A percentile compares a stretch with the other conserved stretches of the same genome.
Conservation (phyloP, 345 rosid genomes). For the Gossypium longicalyx region DNA sequence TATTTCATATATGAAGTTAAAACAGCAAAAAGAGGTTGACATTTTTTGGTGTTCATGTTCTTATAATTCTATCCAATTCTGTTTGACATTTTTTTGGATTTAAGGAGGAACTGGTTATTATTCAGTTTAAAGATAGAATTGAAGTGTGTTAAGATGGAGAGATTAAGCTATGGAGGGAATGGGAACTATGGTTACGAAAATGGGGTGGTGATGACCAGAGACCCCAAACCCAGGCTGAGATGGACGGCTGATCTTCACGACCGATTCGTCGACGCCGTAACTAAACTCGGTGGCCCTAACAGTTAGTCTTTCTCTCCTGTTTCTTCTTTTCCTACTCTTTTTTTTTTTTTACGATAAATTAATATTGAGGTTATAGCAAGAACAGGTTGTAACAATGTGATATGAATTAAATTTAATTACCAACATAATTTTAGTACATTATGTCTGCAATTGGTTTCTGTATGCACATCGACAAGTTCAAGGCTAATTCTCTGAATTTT, state of each 20-base stretch:
- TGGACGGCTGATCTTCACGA: constrained; percentile 78
- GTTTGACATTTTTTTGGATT: neutral
- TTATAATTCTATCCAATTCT: neutral
- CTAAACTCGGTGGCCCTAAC: constrained; percentile 70
- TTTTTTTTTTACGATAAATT: no score
- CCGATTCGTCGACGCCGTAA: constrained; percentile 62
- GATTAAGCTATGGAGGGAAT: constrained; percentile 24
- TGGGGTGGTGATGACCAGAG: constrained; percentile 81
- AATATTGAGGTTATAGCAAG: neutral
- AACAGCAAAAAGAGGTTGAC: neutral
- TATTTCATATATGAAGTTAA: neutral
- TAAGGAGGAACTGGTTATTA: neutral
- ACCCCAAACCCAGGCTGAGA: constrained; percentile 77
- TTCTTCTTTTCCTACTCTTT: neutral
- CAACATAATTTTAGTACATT: no score
- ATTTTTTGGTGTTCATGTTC: neutral
- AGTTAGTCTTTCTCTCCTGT: constrained; percentile 30
- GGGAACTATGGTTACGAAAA: constrained; percentile 36
- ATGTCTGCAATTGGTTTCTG: neutral
- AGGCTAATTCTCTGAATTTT: neutral
- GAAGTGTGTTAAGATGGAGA: constrained; percentile 38
- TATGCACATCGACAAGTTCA: neutral
- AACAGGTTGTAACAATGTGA: neutral
- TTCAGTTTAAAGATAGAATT: neutral
- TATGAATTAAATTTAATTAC: no score